Evolutionary conservation across 108 stramenopile genomes (phyloP).

Genomic region (Cyclotella choctawhatcheeana): DNA sequence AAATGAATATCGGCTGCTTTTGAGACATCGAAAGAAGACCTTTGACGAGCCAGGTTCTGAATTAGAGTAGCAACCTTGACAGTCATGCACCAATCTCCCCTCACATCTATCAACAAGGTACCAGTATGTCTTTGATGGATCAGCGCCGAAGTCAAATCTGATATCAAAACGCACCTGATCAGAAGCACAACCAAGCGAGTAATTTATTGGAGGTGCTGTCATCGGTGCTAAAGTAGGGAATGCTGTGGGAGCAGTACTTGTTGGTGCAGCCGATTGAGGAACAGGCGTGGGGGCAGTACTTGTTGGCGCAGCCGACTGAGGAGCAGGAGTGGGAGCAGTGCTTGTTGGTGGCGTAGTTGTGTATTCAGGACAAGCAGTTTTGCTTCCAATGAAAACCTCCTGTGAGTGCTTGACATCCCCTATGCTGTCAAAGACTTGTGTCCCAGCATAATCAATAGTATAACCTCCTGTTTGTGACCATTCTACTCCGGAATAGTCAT

Average conservation of each 20-base stretch:
- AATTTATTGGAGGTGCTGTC: neutral
- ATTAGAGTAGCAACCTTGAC: conserved; percentile 3
- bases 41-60: conserved; percentile 1
- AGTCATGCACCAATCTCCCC: neutral
- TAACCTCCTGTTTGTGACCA: conserved; percentile 18
- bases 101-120: conserved; percentile 6
- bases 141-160: neutral
- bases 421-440: neutral
- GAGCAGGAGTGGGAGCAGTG: neutral
- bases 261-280: neutral
- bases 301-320: neutral
- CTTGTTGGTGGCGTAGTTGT: no score
- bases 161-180: conserved; percentile 5
- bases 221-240: neutral
- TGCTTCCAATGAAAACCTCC: neutral
- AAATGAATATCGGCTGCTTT: neutral
- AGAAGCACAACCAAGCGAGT: neutral
- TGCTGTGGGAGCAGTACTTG: neutral
- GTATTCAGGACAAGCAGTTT: neutral
- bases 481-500: conserved; percentile 2
- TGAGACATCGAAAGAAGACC: neutral
- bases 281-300: neutral
- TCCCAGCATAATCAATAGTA: neutral
- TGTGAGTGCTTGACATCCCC: conserved; percentile 6
- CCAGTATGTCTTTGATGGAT: conserved; percentile 14